phyloP scores from a whole-genome alignment of 2,329 filamentous ascomycete species.

The Corinectria fuckeliana region DNA sequence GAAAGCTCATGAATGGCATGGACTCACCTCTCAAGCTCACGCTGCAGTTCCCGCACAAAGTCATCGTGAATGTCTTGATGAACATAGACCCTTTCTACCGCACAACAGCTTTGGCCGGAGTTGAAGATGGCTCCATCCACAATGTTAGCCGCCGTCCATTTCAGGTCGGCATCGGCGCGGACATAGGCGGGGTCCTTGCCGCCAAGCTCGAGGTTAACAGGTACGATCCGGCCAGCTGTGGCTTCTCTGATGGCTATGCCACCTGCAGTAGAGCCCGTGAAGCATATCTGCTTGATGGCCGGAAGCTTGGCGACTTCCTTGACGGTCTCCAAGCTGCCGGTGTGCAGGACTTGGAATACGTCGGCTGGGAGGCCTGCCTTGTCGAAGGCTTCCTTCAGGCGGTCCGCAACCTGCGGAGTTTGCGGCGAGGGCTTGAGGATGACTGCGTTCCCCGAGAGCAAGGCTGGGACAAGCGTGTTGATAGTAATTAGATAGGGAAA shows the following conservation, averaged over 20 bases:
- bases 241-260: conserved; percentile 88
- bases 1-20: neutral
- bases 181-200: conserved; percentile 96
- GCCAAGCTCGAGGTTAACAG: conserved; percentile 88
- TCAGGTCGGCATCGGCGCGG: conserved; percentile 81
- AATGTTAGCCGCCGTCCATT: conserved; percentile 91
- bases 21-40: conserved; percentile 68
- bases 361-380: conserved; percentile 82
- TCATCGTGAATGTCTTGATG: conserved; percentile 82
- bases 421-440: conserved; percentile 95
- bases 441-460: conserved; percentile 87
- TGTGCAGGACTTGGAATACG: conserved; percentile 92
- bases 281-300: conserved; percentile 82
- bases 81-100: conserved; percentile 89
- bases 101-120: conserved; percentile 95
- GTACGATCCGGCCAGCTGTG: conserved; percentile 81
- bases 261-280: conserved; percentile 89
- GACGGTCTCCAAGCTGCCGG: conserved; percentile 53
- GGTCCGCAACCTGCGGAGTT: conserved; percentile 90
- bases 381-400: conserved; percentile 75
- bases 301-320: conserved; percentile 55
- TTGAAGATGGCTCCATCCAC: conserved; percentile 96
- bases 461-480: conserved; percentile 88
- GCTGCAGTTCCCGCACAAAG: conserved; percentile 80
- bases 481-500: conserved; percentile 94